Evolutionary conservation across 441 rosid species (phyloP).

Genomic region (Populus tomentosa): DNA sequence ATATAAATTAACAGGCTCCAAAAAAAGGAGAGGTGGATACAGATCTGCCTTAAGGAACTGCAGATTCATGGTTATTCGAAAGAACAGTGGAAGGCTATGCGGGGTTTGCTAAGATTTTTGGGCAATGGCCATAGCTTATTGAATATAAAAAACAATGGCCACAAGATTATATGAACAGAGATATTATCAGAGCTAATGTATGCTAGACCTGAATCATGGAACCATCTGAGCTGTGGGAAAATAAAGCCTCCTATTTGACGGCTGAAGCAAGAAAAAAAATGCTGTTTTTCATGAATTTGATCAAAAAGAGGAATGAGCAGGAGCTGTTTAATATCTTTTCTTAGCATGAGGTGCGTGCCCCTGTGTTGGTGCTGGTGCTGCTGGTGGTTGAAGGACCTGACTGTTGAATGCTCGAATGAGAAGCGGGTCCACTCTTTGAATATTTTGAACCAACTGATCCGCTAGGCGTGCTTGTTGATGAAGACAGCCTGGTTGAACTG

Average conservation of each 20-base stretch:
- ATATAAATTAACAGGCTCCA: slow-evolving; percentile 37
- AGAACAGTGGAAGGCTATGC: slow-evolving; percentile 30
- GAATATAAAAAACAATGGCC: slow-evolving; percentile 36
- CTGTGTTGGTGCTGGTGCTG: slow-evolving; percentile 27
- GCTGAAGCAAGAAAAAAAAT: slow-evolving; percentile 23
- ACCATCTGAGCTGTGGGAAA: slow-evolving; percentile 23
- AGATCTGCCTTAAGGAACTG: slow-evolving; percentile 29
- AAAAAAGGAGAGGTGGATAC: slow-evolving; percentile 23
- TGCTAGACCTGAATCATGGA: slow-evolving; percentile 44
- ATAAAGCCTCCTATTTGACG: slow-evolving; percentile 35
- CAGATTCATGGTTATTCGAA: slow-evolving; percentile 33
- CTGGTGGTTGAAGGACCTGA: slow-evolving; percentile 39
- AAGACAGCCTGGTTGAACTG: slow-evolving; percentile 41
- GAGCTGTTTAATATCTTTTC: slow-evolving; percentile 27
- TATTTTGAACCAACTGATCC: slow-evolving; percentile 46
- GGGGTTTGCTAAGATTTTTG: slow-evolving; percentile 35
- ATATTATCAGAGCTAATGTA: slow-evolving; percentile 34
- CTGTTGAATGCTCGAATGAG: slow-evolving; percentile 39
- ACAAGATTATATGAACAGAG: slow-evolving; percentile 36
- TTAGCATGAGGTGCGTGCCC: slow-evolving; percentile 42
- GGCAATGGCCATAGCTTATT: slow-evolving; percentile 44
- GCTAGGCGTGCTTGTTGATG: slow-evolving; percentile 38
- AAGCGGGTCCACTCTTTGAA: slow-evolving; percentile 35
- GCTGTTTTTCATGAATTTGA: slow-evolving; percentile 43
- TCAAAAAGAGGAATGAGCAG: slow-evolving; percentile 28